Base-by-base conservation (phyloP, 1,139 yeast genomes). In the Ogataea hybrid region DNA sequence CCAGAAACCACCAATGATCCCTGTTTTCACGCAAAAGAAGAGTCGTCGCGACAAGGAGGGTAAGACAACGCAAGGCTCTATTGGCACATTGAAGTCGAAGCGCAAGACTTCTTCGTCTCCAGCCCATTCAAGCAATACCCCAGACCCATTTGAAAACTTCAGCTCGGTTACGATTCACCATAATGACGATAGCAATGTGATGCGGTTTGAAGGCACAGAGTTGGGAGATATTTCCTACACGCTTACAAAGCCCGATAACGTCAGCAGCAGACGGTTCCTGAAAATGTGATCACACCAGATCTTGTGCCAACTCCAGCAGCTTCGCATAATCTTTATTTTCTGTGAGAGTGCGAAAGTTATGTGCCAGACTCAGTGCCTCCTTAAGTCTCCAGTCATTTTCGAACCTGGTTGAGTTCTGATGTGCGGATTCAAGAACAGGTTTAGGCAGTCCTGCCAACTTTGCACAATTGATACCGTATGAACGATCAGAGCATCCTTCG, bases 1-100 rank as follows among this genome's bases (percentile, higher is more conserved):
- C 63, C 94, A 84, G 58, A 83, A 84, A 45, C 97, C 98, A 1
- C 98, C 98, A 10, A 84, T 92, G 81, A 81, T 92, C 21, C 98
- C 98, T 0, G 84, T 84, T 0, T 73, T 88, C 43, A 81, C 90
- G n/a, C 80, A 81, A 48, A 54, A 49, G 39, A 52, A 53, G 22
- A 37, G 30, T 8, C 52, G 50, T 22, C 46, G 36, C n/a, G 52
- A 51, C 18, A 47, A 37, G 32, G 56, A 45, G 12, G 51, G 51
- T 32, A 49, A 47, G 21, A 30, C 41, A 22, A 56, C 53, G 6
- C 55, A 53, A 25, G 53, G 59, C 2, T 58, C 62, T 5, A 57
- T 53, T 25, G 63, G 63, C 5, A 57, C 63, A 6, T 42, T 43
- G 47, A 64, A 36, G 56, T 63, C 54, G 61, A 69, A 44, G 70